Base-by-base conservation (phyloP, 345 rosid genomes). In the Eutrema japonicum region DNA sequence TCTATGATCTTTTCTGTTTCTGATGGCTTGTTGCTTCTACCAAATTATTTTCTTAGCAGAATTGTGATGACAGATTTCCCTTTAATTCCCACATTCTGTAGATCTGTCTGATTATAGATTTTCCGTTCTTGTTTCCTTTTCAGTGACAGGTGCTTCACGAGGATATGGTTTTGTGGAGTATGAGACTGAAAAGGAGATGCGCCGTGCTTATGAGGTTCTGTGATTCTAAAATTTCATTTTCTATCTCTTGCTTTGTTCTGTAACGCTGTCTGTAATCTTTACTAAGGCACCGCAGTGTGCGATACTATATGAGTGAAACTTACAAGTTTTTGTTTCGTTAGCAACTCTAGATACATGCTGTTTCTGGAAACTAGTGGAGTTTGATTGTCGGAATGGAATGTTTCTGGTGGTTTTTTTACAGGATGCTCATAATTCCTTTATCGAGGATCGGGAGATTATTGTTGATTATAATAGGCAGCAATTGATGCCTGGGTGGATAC, bases 401-500 rank as follows among this genome's bases (percentile, higher is more conserved):
- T 52, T 59, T 69, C 29, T 68, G 40, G 36, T 72, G 55, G 45
- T 8, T 64, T 16, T 10, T 60, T 16, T 29, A 62, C 81, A 92
- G 99, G 92, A 89, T 61, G 96, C 93, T 43, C 89, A 95, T 72
- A 97, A 87, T 81, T 83, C 96, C 8, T 32, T 77, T 18, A 79
- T 95, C 27, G 96, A 94, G 74, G 91, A 85, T 67, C 76, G 79
- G 35, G 96, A 89, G 83, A 79, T 92, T 79, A 79, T 89, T 68
- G 97, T 90, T 78, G 99, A 92, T 84, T 95, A 89, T 76, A 84
- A 84, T 78, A 70, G 97, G 49, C 97, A 95, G 63, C 92, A 83
- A 61, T 53, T 92, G 78, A 92, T 95, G 97, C 92, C 91, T 16
- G 99, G 99, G 16, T 95, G 97, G 97, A 89, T 95, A 74, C 99